Conservation (phyloP, 2,329 filamentous ascomycete species). For the Fusarium sp. region DNA sequence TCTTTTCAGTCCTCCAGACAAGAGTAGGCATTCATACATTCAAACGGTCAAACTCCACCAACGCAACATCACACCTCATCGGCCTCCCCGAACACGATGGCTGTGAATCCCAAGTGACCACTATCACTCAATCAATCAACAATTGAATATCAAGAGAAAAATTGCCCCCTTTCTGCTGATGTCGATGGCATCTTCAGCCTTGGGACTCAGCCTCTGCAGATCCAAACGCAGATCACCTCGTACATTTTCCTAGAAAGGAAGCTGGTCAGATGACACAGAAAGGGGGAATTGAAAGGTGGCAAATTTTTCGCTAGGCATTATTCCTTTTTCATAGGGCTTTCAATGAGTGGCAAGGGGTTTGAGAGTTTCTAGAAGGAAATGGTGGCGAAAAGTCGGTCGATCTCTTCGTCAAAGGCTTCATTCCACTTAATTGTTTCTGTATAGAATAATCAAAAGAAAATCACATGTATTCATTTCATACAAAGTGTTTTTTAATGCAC, state of each 20-base stretch:
- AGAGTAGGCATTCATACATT: background rate
- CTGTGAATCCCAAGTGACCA: background rate
- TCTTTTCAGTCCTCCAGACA: fast-evolving
- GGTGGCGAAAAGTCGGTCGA: background rate
- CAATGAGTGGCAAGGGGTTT: background rate
- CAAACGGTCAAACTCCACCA: background rate
- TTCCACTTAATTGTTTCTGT: background rate
- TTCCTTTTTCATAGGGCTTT: background rate
- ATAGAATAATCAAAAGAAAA: background rate
- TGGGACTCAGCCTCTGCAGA: background rate
- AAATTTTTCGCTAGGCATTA: background rate
- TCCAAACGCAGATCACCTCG: background rate
- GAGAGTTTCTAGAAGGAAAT: background rate
- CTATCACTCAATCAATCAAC: background rate
- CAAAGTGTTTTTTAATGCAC: background rate
- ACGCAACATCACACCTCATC: background rate
- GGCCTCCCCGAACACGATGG: background rate
- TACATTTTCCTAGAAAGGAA: background rate
- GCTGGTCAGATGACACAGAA: background rate
- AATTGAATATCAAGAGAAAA: background rate
- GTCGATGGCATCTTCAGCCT: background rate
- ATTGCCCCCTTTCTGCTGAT: background rate
- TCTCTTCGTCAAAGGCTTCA: background rate
- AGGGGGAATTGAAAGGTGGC: background rate
- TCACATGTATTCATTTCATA: background rate